Evolutionary conservation across 441 rosid species (phyloP), one percentile per base, ranked within the genome.

Genomic region (Erodium chrysanthum): DNA sequence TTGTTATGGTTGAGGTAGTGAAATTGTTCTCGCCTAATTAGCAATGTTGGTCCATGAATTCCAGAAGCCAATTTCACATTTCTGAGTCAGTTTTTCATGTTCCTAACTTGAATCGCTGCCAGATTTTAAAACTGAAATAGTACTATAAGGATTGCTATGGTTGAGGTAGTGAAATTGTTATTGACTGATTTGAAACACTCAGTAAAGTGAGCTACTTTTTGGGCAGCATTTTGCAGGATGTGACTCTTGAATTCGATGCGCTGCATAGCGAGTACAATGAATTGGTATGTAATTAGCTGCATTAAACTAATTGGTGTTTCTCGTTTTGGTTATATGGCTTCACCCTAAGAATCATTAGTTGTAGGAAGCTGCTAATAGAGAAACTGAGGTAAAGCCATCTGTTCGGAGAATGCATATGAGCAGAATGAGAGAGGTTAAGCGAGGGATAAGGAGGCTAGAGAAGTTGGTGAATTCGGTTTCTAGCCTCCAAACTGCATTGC

Each of bases 211-310:
- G n/a, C 31, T 65, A 50, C 68, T 40, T 40, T 70, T 11, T 64
- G 33, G 70, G 75, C 85, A 91, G 96, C 56, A 78, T 86, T 73
- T 78, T 89, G 82, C 93, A 84, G 84, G 98, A 93, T 46, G 77
- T 89, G 52, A 76, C 72, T 69, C 75, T 82, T 33, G 95, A 89
- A 31, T 89, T 82, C 44, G 89, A 84, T 31, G 65, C 72, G 22
- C 64, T 86, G 70, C 84, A 70, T 22, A 67, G 68, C 22, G 89
- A 89, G 71, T 76, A 61, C 46, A 68, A 59, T 56, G 92, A 91
- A 59, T 80, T 86, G 91, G 98, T 92, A 84, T 52, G 88, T 12
- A 14, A 0, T 71, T 76, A 61, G 65, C 75, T 71, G 35, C 60
- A 33, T 66, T 40, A 14, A 35, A 18, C 54, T 64, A 33, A 42